Base-by-base conservation (phyloP, 768 basidiomycete species). In the Russula foetens region DNA sequence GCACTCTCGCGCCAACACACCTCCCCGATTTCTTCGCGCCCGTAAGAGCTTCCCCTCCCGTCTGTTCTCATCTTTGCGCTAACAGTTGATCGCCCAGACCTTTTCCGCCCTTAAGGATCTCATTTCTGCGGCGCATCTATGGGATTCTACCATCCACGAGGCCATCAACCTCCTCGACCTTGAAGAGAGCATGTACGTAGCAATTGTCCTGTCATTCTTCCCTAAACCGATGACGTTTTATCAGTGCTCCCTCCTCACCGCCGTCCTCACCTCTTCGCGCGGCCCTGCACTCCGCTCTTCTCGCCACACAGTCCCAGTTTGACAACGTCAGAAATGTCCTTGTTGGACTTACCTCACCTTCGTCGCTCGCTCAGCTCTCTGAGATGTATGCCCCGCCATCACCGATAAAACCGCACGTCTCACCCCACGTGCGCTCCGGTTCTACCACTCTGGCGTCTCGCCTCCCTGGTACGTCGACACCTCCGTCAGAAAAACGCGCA, bases 351-450 rank as follows among this genome's bases (percentile, higher is more conserved):
- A 86, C 90, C 0, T 82, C 81, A 7, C 85, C 87, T 7, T 70
- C 79, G 15, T 84, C 88, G 64, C 75, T 91, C n/a, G 78, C 85
- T 11, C 90, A 89, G 68, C 77, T 93, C 12, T 76, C 87, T 12
- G 90, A 90, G 72, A 93, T 93, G 91, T 93, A 93, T 70, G 88
- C 89, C 0, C 90, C 91, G 6, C 81, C 89, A 0, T 88, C 86
- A 0, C 86, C 88, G 4, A 62, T 68, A 14, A 68, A 67, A 14
- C 64, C 70, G 62, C 38, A 71, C 65, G 65, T 70, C 69, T 28
- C 62, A 29, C 28, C 75, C 63, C 67, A 60, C 63, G 69, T 66
- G 79, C 56, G 82, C 80, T 0, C 75, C 79, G 63, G 81, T 83
- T 60, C 71, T 77, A 57, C 68, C 68, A 4, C 33, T 29, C 23